A percentile compares a stretch with the other conserved stretches of the same genome.
These are phyloP conservation scores for Casuarina glauca DNA, from an alignment of 306 rosid species.

Conservation along the genomic window DNA sequence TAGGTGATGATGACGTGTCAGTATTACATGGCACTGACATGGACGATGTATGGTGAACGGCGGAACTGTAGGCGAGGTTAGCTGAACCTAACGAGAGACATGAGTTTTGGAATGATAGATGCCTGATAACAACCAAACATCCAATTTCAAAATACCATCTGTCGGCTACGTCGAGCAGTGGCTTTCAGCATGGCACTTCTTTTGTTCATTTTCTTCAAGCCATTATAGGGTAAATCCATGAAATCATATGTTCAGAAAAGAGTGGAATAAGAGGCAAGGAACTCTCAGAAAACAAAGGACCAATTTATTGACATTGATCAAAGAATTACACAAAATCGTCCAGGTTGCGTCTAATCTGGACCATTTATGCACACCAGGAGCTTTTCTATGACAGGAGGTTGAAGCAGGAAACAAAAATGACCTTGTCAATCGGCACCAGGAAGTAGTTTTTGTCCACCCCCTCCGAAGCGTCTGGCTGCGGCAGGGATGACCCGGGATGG, in stretches of 20 bases:
- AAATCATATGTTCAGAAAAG: background rate
- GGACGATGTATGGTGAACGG: too few relatives aligned
- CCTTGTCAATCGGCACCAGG: conserved; percentile 59
- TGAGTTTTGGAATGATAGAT: too few relatives aligned
- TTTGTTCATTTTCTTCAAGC: too few relatives aligned
- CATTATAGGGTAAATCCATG: background rate
- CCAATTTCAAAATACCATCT: background rate
- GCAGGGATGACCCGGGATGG: conserved; percentile 83
- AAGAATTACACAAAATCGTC: conserved; percentile 14
- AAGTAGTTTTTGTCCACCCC: conserved; percentile 63
- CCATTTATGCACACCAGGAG: conserved; percentile 27
- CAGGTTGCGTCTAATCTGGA: conserved; percentile 5
- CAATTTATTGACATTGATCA: conserved; percentile 14
- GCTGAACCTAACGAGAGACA: too few relatives aligned
- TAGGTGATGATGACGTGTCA: too few relatives aligned
- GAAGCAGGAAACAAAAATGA: background rate
- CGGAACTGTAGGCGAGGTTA: too few relatives aligned
- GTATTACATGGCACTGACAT: too few relatives aligned
- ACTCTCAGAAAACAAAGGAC: background rate
- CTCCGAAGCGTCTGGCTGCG: conserved; percentile 54
- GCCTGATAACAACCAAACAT: too few relatives aligned
- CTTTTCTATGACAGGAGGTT: conserved; percentile 16
- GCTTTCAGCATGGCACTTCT: background rate
- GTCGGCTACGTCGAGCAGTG: background rate
- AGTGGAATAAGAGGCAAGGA: conserved; percentile 1